Base-by-base conservation (phyloP, 768 basidiomycete species). In the Infundibulicybe gibba region DNA sequence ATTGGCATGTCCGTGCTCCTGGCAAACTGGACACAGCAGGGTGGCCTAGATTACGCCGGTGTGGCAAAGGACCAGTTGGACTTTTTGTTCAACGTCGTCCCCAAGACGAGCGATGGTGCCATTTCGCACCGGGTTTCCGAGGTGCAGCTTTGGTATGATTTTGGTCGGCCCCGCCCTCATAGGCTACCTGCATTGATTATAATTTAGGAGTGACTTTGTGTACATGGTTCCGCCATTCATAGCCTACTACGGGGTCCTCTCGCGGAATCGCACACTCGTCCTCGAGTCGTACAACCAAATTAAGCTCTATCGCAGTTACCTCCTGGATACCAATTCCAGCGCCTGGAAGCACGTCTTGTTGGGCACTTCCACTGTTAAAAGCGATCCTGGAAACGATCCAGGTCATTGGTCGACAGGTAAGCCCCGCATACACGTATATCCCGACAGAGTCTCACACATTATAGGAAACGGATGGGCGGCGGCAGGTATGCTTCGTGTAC, bases 191-290 rank as follows among this genome's bases (percentile, higher is more conserved):
- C 14, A 10, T 38, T 38, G n/a, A 38, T 38, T 3, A 38, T 38
- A 38, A 19, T 3, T 14, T 43, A 89, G 88, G 87, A 79, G 79
- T 44, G 90, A 92, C 60, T 91, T 75, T 44, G 75, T 87, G 11
- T 91, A 84, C 61, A 91, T 91, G 90, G 85, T 85, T 0, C 90
- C 90, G 1, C 88, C 90, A 0, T 94, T 92, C 61, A 65, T 94
- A 9, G 89, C 91, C 0, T 92, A 90, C 63, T 91, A 90, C 60
- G 93, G 87, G 33, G 78, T 79, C 37, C 48, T 66, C 6, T 79
- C 79, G 0, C 52, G 61, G 17, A 87, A 93, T 60, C 58, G 70
- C 25, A 75, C 78, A 0, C 65, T 90, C 14, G 52, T 93, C 14
- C 58, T 59, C 2, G 80, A 83, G 47, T 82, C 88, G 2, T 85